A percentile compares a stretch with the other conserved stretches of the same genome.
These are phyloP conservation scores for Byssothecium circinans DNA, from an alignment of 2,329 filamentous ascomycete species.

Conservation along the genomic window DNA sequence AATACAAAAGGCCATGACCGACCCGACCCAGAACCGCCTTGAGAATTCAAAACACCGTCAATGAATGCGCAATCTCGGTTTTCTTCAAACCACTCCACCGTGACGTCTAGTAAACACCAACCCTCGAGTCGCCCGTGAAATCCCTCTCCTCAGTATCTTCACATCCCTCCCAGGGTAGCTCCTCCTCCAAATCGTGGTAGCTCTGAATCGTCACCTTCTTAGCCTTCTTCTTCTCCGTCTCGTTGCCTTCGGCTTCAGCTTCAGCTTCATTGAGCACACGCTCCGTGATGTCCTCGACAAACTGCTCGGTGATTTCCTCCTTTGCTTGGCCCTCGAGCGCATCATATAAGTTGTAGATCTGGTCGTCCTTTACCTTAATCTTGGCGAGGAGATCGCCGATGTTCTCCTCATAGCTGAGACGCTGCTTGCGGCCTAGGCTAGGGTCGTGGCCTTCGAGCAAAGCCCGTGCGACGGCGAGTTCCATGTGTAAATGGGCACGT, in stretches of 20 bases:
- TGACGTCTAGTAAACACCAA: slow-evolving; percentile 14
- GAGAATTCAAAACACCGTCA: neutral
- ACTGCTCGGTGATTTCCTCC: slow-evolving; percentile 50
- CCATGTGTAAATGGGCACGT: slow-evolving; percentile 71
- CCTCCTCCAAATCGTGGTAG: slow-evolving; percentile 37
- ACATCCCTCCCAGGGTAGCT: slow-evolving; percentile 45
- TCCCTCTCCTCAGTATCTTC: slow-evolving; percentile 27
- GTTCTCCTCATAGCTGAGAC: slow-evolving; percentile 61
- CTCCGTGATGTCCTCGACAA: slow-evolving; percentile 48
- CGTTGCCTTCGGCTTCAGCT: slow-evolving; percentile 21
- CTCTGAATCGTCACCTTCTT: slow-evolving; percentile 44
- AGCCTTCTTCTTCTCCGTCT: slow-evolving; percentile 24
- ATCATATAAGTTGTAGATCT: slow-evolving; percentile 82
- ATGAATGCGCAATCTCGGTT: neutral
- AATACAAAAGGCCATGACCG: neutral
- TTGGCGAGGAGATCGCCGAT: slow-evolving; percentile 64
- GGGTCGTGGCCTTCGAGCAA: slow-evolving; percentile 64
- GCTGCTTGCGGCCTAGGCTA: slow-evolving; percentile 63
- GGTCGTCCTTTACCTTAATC: slow-evolving; percentile 73
- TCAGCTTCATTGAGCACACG: slow-evolving; percentile 46
- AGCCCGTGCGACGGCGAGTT: slow-evolving; percentile 63
- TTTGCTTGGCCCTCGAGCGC: slow-evolving; percentile 78
- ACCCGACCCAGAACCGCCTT: neutral
- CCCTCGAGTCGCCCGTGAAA: slow-evolving; percentile 15
- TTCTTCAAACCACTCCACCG: neutral